Percentiles rank a stretch among this genome's conserved stretches.
These are phyloP conservation scores for Penicillium sp. DNA, from an alignment of 2,329 filamentous ascomycete species.

Conservation along the genomic window DNA sequence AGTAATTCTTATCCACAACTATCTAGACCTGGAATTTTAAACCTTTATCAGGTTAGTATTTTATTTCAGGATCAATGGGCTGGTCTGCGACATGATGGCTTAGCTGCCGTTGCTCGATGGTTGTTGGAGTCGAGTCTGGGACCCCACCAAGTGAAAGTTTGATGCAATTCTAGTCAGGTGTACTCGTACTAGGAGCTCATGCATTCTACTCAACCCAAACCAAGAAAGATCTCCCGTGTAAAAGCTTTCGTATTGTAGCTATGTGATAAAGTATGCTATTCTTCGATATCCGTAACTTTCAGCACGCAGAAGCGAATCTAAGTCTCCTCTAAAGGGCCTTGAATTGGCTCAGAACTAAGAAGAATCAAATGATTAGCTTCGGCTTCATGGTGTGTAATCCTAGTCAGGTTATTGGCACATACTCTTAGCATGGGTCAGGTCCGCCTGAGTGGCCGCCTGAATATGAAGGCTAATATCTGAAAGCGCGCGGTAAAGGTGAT, in stretches of 20 bases:
- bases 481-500: conserved; percentile 17
- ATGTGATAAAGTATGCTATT: background rate
- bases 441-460: conserved; percentile 15
- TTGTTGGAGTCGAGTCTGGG: no score
- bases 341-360: conserved; percentile 17
- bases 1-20: background rate
- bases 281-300: background rate
- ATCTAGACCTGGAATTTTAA: background rate
- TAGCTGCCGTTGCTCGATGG: no score
- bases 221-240: no score
- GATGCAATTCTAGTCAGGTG: no score
- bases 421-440: conserved; percentile 17
- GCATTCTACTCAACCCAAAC: no score
- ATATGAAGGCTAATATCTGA: conserved; percentile 22
- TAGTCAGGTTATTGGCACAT: background rate
- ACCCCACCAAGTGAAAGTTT: no score
- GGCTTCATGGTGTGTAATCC: background rate
- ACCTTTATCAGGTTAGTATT: no score
- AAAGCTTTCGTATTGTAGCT: background rate
- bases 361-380: background rate
- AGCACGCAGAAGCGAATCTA: background rate
- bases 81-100: no score
- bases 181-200: no score
- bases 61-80: no score
- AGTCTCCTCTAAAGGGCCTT: conserved; percentile 13